Conservation (phyloP, 352 stramenopile genomes). For the Phytophthora niederhauseri region DNA sequence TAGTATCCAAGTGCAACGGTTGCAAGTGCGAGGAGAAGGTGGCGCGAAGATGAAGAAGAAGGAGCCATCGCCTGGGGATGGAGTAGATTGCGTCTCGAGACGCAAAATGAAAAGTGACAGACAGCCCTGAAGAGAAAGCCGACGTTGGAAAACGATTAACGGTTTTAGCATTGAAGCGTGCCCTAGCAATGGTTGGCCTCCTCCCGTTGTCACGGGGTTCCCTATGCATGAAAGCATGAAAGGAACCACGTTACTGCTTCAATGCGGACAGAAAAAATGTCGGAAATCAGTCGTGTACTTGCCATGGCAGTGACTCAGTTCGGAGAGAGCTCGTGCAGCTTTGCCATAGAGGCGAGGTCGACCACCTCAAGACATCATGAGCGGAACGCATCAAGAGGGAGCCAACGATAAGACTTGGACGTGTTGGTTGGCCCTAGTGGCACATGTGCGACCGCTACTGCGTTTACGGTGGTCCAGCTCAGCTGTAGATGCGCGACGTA, state of each 20-base stretch:
- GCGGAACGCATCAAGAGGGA: too few relatives aligned
- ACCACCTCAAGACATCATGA: neutral
- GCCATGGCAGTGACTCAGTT: neutral
- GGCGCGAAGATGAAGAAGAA: neutral
- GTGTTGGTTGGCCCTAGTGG: neutral
- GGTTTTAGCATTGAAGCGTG: neutral
- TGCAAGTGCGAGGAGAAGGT: neutral
- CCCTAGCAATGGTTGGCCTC: neutral
- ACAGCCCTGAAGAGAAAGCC: neutral
- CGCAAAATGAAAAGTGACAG: neutral
- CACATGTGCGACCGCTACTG: neutral
- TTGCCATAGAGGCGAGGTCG: neutral
- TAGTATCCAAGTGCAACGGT: neutral
- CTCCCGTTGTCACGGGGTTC: neutral
- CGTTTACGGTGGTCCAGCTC: neutral
- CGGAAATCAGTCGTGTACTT: neutral
- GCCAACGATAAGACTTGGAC: neutral
- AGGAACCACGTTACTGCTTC: neutral
- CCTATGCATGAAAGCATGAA: neutral
- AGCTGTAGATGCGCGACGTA: neutral
- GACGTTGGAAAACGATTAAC: neutral
- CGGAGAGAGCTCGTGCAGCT: neutral
- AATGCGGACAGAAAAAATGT: neutral
- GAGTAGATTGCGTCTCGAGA: neutral
- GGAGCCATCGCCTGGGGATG: slow-evolving; percentile 2